phyloP scores from a whole-genome alignment of 352 stramenopile species.

The Pythium grandisporangium region DNA sequence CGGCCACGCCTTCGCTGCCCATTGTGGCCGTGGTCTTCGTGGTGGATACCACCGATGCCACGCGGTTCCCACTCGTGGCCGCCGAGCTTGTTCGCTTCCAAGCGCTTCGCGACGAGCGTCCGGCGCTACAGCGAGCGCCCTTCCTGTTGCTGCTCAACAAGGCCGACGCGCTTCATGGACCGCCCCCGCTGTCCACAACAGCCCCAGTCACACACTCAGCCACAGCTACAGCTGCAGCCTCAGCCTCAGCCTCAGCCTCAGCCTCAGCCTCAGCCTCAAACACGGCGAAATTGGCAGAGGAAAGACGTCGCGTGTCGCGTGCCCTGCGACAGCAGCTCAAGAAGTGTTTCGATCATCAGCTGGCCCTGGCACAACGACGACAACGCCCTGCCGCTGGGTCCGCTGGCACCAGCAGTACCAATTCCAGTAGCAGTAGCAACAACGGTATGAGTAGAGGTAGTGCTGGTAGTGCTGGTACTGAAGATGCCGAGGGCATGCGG shows the following conservation, averaged over 20 bases:
- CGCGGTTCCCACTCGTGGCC: constrained; percentile 40
- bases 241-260: not conserved
- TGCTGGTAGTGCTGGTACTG: not conserved
- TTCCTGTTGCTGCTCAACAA: constrained; percentile 60
- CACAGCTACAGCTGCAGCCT: not conserved
- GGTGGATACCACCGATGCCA: constrained; percentile 28
- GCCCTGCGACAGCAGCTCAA: constrained; percentile 36
- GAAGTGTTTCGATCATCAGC: constrained; percentile 33
- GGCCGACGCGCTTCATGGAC: constrained; percentile 13
- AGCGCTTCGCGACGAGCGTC: constrained; percentile 21
- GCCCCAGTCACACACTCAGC: not conserved
- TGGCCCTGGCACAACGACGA: constrained; percentile 29
- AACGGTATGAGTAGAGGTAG: not conserved
- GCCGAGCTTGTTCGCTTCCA: constrained; percentile 36
- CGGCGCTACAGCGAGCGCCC: constrained; percentile 18
- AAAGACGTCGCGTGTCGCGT: constrained; percentile 17
- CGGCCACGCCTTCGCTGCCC: constrained; percentile 14
- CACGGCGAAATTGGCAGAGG: constrained; percentile 15
- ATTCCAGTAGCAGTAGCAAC: not conserved
- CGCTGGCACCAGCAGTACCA: not conserved
- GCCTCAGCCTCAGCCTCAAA: not conserved
- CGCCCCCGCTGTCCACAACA: not conserved
- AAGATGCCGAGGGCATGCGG: not conserved
- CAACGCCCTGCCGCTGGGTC: constrained; percentile 12
- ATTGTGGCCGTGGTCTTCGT: constrained; percentile 40